Evolutionary conservation across 805 yeast genomes (phyloP).

Genomic region (Saccharomycopsis sp.): DNA sequence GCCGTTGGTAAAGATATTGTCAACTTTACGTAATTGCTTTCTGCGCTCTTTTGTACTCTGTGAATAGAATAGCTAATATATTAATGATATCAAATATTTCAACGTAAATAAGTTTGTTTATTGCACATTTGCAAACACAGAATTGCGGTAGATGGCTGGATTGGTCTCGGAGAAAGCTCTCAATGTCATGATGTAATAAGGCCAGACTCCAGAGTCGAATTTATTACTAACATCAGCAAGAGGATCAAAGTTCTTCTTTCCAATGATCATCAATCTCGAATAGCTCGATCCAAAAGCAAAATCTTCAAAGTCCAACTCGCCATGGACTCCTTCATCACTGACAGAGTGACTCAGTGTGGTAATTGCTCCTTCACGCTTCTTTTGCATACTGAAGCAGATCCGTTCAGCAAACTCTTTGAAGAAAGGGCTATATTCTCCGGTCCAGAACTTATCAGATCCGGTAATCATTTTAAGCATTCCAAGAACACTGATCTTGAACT

Average conservation of each 20-base stretch:
- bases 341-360: constrained; percentile 28
- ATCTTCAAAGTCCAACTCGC: constrained; percentile 58
- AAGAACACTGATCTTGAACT: constrained; percentile 46
- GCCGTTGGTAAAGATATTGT: constrained; percentile 53
- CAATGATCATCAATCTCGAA: constrained; percentile 63
- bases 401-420: constrained; percentile 28
- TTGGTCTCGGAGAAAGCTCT: neutral
- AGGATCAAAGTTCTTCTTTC: constrained; percentile 64
- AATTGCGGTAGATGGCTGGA: neutral
- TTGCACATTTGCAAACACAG: neutral
- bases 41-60: no score
- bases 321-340: constrained; percentile 30
- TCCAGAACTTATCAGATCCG: constrained; percentile 25
- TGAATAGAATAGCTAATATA: neutral
- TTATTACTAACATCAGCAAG: constrained; percentile 39
- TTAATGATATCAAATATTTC: neutral
- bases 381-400: constrained; percentile 35
- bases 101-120: no score
- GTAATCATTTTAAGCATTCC: constrained; percentile 41
- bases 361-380: constrained; percentile 37
- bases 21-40: neutral
- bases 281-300: constrained; percentile 82
- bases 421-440: constrained; percentile 31
- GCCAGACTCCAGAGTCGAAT: neutral
- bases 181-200: neutral